A percentile compares a stretch with the other conserved stretches of the same genome.
These are phyloP conservation scores for Pseudocercospora macadamiae DNA, from an alignment of 2,329 filamentous ascomycete species.

Conservation along the genomic window DNA sequence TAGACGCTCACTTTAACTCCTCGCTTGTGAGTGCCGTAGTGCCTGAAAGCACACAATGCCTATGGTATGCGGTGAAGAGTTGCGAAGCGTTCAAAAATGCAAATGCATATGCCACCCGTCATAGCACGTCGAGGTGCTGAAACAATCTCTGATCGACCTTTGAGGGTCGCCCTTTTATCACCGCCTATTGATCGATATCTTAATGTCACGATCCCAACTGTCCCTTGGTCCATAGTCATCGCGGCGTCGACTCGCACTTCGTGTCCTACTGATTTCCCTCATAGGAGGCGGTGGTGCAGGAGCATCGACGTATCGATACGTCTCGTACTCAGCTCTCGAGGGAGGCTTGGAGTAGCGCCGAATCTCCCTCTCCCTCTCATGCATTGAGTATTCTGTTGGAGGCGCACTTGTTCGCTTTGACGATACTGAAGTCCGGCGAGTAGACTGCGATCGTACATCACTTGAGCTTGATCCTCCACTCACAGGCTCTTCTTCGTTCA, in stretches of 20 bases:
- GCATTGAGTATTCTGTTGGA: constrained; percentile 43
- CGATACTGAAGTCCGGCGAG: constrained; percentile 3
- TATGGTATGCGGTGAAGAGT: not conserved
- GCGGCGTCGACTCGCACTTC: constrained; percentile 29
- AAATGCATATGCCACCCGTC: not conserved
- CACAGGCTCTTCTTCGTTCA: constrained; percentile 36
- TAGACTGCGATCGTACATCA: constrained; percentile 16
- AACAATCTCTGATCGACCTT: not conserved
- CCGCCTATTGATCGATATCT: constrained; percentile 17
- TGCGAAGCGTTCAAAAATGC: not conserved
- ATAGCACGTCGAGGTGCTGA: not conserved
- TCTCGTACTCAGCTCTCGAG: constrained; percentile 45
- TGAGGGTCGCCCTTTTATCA: not conserved
- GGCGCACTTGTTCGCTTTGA: constrained; percentile 16
- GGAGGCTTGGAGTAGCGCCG: constrained; percentile 39
- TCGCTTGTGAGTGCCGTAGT: not conserved
- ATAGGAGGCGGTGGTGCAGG: constrained; percentile 24
- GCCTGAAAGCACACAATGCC: constrained; percentile 4
- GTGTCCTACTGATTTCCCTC: constrained; percentile 22
- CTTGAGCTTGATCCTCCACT: constrained; percentile 20
- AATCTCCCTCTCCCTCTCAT: constrained; percentile 50
- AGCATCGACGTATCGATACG: constrained; percentile 51
- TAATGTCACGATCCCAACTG: constrained; percentile 14
- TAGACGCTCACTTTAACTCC: not conserved
- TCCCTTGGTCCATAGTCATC: constrained; percentile 21